Percentiles rank a stretch among this genome's conserved stretches.
Conservation (phyloP, 495 filamentous ascomycete species). For the Penicillium cataractarum region DNA sequence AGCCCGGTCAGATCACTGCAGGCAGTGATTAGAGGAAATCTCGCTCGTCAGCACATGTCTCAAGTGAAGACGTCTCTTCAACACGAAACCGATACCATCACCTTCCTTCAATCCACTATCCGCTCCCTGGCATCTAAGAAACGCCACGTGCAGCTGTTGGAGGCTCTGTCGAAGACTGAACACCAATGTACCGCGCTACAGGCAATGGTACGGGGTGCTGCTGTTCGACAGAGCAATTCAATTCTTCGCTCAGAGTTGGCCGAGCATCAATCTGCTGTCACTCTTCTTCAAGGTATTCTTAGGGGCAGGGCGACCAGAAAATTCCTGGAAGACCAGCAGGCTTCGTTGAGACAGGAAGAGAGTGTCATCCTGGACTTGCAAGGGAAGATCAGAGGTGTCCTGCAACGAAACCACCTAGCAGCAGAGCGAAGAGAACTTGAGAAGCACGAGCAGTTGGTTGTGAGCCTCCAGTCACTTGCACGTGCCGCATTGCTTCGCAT, state of each 20-base stretch:
- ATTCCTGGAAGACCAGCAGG: conserved; percentile 37
- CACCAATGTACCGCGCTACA: conserved; percentile 41
- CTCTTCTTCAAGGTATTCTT: conserved; percentile 39
- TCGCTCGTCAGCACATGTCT: conserved; percentile 46
- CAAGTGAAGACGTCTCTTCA: conserved; percentile 37
- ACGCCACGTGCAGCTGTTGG: conserved; percentile 28
- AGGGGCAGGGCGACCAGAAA: conserved; percentile 40
- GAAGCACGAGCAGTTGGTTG: conserved; percentile 59
- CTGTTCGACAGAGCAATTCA: conserved; percentile 29
- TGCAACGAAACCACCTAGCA: conserved; percentile 46
- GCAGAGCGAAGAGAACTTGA: conserved; percentile 61
- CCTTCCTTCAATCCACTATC: conserved; percentile 49
- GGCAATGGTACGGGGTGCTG: conserved; percentile 45
- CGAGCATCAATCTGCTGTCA: conserved; percentile 33
- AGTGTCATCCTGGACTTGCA: conserved; percentile 49
- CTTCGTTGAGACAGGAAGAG: conserved; percentile 39
- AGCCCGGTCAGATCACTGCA: conserved; percentile 40
- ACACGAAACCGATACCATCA: conserved; percentile 38
- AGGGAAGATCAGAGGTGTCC: conserved; percentile 46
- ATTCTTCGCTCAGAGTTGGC: conserved; percentile 33
- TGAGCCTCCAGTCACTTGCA: conserved; percentile 68
- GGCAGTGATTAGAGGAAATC: conserved; percentile 56
- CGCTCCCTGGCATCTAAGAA: conserved; percentile 44
- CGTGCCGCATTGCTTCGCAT: conserved; percentile 77
- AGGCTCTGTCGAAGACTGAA: conserved; percentile 38